phyloP scores from a whole-genome alignment of 228 moss, liverwort and hornwort genomes.

The Sphagnum magellanicum region DNA sequence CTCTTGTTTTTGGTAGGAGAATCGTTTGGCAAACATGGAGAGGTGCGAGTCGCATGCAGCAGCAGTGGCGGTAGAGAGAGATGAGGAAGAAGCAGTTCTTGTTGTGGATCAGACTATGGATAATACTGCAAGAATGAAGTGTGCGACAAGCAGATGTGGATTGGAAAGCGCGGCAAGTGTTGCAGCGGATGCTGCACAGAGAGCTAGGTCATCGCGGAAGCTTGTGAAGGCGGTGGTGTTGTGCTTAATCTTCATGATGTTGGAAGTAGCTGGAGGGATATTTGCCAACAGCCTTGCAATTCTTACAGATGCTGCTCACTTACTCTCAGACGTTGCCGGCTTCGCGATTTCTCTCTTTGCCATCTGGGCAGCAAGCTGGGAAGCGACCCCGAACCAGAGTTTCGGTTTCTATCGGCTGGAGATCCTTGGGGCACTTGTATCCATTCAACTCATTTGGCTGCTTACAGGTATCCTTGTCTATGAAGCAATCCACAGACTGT shows the following conservation, averaged over 20 bases:
- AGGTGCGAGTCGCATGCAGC: too few relatives aligned
- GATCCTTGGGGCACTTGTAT: constrained; percentile 77
- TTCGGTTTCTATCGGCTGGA: constrained; percentile 77
- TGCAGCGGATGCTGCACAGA: constrained; percentile 10
- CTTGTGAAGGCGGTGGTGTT: constrained; percentile 41
- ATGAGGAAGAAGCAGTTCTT: too few relatives aligned
- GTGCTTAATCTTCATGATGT: constrained; percentile 63
- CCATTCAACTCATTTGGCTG: constrained; percentile 87
- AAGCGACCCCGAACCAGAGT: constrained; percentile 47
- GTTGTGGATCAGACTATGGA: too few relatives aligned
- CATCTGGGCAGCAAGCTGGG: constrained; percentile 87
- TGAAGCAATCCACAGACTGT: constrained; percentile 54
- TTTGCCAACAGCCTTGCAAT: constrained; percentile 81
- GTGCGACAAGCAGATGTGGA: constrained; percentile 22
- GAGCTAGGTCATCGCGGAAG: constrained; percentile 49
- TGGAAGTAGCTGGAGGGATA: constrained; percentile 71
- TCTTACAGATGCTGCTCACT: constrained; percentile 74
- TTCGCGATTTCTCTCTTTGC: constrained; percentile 88
- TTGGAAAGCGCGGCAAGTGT: constrained; percentile 14
- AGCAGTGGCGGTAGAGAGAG: too few relatives aligned
- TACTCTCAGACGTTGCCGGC: constrained; percentile 66
- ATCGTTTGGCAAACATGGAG: too few relatives aligned
- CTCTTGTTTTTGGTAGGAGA: too few relatives aligned
- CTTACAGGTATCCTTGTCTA: constrained; percentile 71
- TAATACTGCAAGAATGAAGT: constrained; percentile 18